Base-by-base conservation (phyloP, 192 early-diverging fungal species). In the Linderina pennispora region DNA sequence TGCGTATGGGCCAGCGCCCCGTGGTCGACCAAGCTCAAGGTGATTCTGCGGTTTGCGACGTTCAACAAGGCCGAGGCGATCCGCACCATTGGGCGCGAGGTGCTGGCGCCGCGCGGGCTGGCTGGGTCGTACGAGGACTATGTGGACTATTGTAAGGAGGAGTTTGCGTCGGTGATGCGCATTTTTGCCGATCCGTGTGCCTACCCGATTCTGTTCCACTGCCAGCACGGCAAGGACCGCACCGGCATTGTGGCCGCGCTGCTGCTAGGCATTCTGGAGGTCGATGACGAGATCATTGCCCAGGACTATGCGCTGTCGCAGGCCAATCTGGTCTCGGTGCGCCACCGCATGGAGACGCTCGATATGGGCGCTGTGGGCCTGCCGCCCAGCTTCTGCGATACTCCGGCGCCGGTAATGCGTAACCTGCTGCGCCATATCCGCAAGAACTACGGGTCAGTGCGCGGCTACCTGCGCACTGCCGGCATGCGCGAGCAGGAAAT, bases 191-290 rank as follows among this genome's bases (percentile, higher is more conserved):
- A 77, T 40, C 57, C 61, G n/a, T 36, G 51, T 23, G 69, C 75
- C 22, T 79, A 75, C 40, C 82, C 82, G 8, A 70, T 84, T 8
- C 58, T 79, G 28, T 72, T 84, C n/a, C 82, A 84, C 41, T 84
- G 82, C 62, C 70, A 77, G 39, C 76, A 80, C 33, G 82, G 82
- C 39, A 84, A 84, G 49, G 82, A 84, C 48, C 66, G 82, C 44
- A 84, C 82, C 4, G 82, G 80, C 28, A 67, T 84, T 50, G 52
- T 81, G 33, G 65, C 74, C 38, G 75, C 74, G 47, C 50, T 84
- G 15, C 36, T 81, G 8, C 48, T 78, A 25, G 62, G 63, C n/a
- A 74, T 81, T 13, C 47, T 65, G 45, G 74, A 53, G 18, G 78
- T 78, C 8, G 68, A 75, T 18, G 76, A 80, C 20, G 65, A 67